Evolutionary conservation across 495 filamentous ascomycete genomes (phyloP).

Genomic region (Amniculicola lignicola): DNA sequence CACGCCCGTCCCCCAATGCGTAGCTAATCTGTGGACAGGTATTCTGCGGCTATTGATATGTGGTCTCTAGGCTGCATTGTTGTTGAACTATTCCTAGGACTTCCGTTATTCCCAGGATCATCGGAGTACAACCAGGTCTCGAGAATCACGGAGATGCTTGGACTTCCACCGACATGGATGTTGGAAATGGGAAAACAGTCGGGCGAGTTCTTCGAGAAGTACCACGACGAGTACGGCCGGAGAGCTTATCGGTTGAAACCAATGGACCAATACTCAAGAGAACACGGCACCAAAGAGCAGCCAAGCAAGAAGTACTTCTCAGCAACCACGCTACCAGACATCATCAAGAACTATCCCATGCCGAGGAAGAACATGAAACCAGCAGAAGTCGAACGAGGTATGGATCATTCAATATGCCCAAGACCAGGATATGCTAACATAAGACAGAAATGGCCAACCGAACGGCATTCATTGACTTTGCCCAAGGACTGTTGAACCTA

Average conservation of each 20-base stretch:
- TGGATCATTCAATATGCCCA: constrained; percentile 31
- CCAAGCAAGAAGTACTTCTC: constrained; percentile 99
- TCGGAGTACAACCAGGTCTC: constrained; percentile 99
- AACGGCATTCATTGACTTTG: constrained; percentile 98
- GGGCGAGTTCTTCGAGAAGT: constrained; percentile 96
- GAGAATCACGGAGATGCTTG: constrained; percentile 97
- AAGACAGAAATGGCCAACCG: constrained; percentile 91
- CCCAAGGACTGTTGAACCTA: constrained; percentile 89
- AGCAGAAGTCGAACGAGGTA: constrained; percentile 92
- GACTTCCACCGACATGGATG: constrained; percentile 97
- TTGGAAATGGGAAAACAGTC: constrained; percentile 98
- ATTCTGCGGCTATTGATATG: constrained; percentile 99
- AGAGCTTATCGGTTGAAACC: constrained; percentile 89
- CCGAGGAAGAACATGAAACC: constrained; percentile 99
- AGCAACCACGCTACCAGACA: constrained; percentile 88
- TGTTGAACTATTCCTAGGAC: constrained; percentile 92
- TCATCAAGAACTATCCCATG: constrained; percentile 96
- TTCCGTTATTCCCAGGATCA: constrained; percentile 94
- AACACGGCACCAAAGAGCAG: constrained; percentile 94
- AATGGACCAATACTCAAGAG: constrained; percentile 94
- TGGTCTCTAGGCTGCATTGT: constrained; percentile 99
- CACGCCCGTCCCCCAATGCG: neutral
- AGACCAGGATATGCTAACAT: constrained; percentile 24
- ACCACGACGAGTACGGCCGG: constrained; percentile 84
- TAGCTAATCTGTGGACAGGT: constrained; percentile 48